Evolutionary conservation across 768 basidiomycete genomes (phyloP).

Genomic region (Mycena capillaripes): DNA sequence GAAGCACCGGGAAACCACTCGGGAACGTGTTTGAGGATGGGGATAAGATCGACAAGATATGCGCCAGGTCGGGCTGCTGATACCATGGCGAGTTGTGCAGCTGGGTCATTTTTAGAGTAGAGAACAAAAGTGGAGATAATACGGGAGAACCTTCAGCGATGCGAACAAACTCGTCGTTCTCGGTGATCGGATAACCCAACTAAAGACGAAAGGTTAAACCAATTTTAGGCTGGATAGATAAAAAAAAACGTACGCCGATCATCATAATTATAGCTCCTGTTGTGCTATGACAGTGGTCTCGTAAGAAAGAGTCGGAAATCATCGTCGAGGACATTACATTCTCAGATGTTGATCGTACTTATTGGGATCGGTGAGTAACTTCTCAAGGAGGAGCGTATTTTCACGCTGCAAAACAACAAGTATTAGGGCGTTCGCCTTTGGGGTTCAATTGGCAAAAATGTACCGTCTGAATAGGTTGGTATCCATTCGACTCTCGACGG

Average conservation of each 20-base stretch:
- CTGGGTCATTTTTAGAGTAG: background rate
- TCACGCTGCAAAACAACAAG: constrained; percentile 22
- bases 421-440: background rate
- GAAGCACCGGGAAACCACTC: constrained; percentile 57
- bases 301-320: background rate
- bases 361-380: constrained; percentile 22
- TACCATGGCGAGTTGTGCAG: constrained; percentile 48
- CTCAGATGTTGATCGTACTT: constrained; percentile 31
- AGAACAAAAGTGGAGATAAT: background rate
- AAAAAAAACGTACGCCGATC: constrained; percentile 21
- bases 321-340: constrained; percentile 4
- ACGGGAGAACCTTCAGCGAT: constrained; percentile 44
- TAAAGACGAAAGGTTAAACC: background rate
- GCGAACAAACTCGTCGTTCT: constrained; percentile 35
- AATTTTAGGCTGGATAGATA: background rate
- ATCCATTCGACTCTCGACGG: constrained; percentile 30
- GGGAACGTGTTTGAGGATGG: constrained; percentile 51
- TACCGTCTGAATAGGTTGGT: constrained; percentile 33
- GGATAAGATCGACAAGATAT: constrained; percentile 51
- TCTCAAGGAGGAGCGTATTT: constrained; percentile 29
- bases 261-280: constrained; percentile 37
- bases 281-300: constrained; percentile 11
- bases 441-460: background rate
- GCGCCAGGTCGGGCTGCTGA: constrained; percentile 53
- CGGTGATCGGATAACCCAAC: constrained; percentile 33